Evolutionary conservation across 768 basidiomycete genomes (phyloP).

Genomic region (Rhodotorula paludigena): DNA sequence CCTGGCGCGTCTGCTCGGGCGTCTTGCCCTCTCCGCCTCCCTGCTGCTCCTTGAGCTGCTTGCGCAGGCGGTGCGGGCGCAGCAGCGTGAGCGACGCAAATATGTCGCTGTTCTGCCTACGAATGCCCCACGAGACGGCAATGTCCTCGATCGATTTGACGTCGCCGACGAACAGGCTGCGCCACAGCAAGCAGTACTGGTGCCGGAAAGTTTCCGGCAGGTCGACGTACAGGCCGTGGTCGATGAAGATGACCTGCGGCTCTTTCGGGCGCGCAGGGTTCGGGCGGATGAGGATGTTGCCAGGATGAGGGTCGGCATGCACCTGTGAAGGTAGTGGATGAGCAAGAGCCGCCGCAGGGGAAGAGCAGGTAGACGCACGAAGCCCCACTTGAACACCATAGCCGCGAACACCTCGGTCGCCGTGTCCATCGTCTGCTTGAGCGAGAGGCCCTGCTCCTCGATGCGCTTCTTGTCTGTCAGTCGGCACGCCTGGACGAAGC

Average conservation of each 20-base stretch:
- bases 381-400: constrained; percentile 86
- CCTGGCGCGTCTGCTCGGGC: constrained; percentile 9
- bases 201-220: constrained; percentile 50
- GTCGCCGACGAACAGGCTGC: constrained; percentile 39
- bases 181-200: constrained; percentile 39
- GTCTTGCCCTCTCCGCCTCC: constrained; percentile 35
- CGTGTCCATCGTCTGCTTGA: constrained; percentile 64
- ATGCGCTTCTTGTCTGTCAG: constrained; percentile 48
- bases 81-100: constrained; percentile 41
- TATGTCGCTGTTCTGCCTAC: constrained; percentile 34
- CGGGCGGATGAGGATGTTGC: constrained; percentile 64
- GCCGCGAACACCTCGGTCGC: constrained; percentile 83
- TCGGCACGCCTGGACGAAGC: constrained; percentile 38
- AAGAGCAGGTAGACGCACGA: constrained; percentile 55
- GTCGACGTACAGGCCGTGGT: constrained; percentile 83
- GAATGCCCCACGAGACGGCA: constrained; percentile 40
- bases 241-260: constrained; percentile 63
- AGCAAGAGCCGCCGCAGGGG: neutral
- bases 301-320: constrained; percentile 60
- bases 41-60: constrained; percentile 20
- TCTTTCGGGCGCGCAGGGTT: constrained; percentile 55
- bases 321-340: constrained; percentile 28
- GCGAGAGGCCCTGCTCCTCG: constrained; percentile 45
- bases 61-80: constrained; percentile 36
- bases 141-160: constrained; percentile 40